phyloP scores from a whole-genome alignment of 176 grass and related monocot genomes.

The Sorghum bicolor region Sorghum_bicolor_NCBIv3 NC_012872.2:61793501-61794000 shows the following conservation, averaged over 20 bases:
- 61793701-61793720: background rate
- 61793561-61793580: background rate
- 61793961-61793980: background rate
- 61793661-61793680: background rate
- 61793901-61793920: background rate
- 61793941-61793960: background rate
- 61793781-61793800: conserved; percentile 1
- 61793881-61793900: background rate
- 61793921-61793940: background rate
- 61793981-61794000: background rate
- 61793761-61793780: background rate
- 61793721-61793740: background rate
- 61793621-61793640: background rate
- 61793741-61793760: background rate
- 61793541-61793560: conserved; percentile 5
- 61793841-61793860: background rate
- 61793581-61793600: too few relatives aligned
- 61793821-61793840: background rate
- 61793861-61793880: background rate
- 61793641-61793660: background rate
- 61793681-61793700: background rate
- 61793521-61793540: background rate
- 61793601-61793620: too few relatives aligned
- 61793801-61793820: background rate
- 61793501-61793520: conserved; percentile 12